phyloP scores from a whole-genome alignment of 306 rosid species.

The Glycine tomentella region DNA sequence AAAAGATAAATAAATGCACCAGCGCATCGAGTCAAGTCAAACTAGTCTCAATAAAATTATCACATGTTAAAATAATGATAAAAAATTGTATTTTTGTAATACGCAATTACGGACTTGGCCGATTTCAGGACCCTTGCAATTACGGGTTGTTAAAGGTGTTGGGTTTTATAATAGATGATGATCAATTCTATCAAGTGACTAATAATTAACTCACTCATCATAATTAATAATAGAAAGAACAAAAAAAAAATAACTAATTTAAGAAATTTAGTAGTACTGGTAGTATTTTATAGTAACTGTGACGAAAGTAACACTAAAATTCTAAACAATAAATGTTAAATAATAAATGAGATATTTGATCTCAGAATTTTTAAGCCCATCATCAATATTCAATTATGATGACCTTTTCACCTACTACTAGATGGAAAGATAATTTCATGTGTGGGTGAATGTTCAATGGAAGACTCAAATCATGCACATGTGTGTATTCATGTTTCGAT shows the following conservation, averaged over 20 bases:
- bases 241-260: neutral
- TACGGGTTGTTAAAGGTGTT: neutral
- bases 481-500: slow-evolving; percentile 5
- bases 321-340: neutral
- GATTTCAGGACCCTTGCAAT: too few species aligned
- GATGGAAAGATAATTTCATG: slow-evolving; percentile 4
- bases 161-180: neutral
- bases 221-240: neutral
- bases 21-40: too few species aligned
- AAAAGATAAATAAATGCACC: too few species aligned
- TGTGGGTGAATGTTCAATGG: neutral
- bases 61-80: too few species aligned
- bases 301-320: neutral
- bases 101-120: too few species aligned
- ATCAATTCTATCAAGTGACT: neutral
- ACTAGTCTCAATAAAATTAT: too few species aligned
- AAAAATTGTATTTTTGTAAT: too few species aligned
- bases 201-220: neutral
- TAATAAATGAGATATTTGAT: neutral
- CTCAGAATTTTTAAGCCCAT: neutral
- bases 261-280: neutral
- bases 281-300: neutral
- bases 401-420: neutral
- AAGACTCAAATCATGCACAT: slow-evolving; percentile 7
- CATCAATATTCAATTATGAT: neutral